Conservation (phyloP, 768 basidiomycete genomes). For the Auriculariales sp. region DNA sequence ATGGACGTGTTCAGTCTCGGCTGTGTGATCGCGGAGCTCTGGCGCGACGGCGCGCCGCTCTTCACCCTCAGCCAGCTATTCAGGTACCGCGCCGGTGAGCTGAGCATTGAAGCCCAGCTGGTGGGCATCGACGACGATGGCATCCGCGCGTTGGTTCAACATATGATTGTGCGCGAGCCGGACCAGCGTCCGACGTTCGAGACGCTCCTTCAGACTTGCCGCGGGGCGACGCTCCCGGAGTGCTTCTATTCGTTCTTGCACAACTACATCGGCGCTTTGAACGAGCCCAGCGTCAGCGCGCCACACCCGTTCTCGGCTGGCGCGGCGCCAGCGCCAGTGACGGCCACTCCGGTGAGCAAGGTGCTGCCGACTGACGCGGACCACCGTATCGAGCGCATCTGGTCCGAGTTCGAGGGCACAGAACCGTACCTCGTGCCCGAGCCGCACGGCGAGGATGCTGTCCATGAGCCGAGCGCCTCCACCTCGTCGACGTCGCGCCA, state of each 20-base stretch:
- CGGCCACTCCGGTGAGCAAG: slow-evolving; percentile 13
- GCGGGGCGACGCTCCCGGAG: slow-evolving; percentile 77
- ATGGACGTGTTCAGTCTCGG: slow-evolving; percentile 97
- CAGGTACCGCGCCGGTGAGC: slow-evolving; percentile 82
- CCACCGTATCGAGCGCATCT: slow-evolving; percentile 65
- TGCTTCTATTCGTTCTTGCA: slow-evolving; percentile 91
- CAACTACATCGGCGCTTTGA: slow-evolving; percentile 71
- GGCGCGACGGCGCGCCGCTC: slow-evolving; percentile 83
- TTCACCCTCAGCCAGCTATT: slow-evolving; percentile 92
- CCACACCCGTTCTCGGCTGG: slow-evolving; percentile 27
- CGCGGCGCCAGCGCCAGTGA: slow-evolving; percentile 16
- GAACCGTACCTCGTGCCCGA: slow-evolving; percentile 53
- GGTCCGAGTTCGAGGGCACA: slow-evolving; percentile 76
- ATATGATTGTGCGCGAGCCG: slow-evolving; percentile 82
- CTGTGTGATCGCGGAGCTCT: slow-evolving; percentile 91
- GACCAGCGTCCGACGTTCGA: slow-evolving; percentile 68
- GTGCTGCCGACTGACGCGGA: slow-evolving; percentile 72
- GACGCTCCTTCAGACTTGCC: slow-evolving; percentile 53
- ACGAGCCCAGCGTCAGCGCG: slow-evolving; percentile 36
- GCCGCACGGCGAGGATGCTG: slow-evolving; percentile 23
- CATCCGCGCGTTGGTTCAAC: slow-evolving; percentile 74
- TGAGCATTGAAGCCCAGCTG: slow-evolving; percentile 58
- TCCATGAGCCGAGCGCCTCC: slow-evolving; percentile 19
- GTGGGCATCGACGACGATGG: slow-evolving; percentile 64
- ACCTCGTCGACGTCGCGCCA: background rate